Evolutionary conservation across 2,329 filamentous ascomycete genomes (phyloP).

Genomic region (Talaromyces albobiverticillius): DNA sequence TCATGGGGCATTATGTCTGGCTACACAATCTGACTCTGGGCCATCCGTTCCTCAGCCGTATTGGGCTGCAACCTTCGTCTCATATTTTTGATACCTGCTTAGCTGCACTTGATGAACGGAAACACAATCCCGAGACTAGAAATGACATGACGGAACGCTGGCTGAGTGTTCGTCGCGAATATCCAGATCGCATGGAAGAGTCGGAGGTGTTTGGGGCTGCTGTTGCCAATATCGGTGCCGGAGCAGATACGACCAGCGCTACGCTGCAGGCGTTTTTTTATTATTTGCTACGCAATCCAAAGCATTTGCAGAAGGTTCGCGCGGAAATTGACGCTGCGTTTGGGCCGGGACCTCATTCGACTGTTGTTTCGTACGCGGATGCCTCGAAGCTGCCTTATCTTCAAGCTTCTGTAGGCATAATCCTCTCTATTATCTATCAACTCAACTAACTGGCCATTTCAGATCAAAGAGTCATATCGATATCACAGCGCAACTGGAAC

Average conservation of each 20-base stretch:
- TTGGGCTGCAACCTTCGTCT: slow-evolving; percentile 33
- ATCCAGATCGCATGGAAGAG: slow-evolving; percentile 33
- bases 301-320: slow-evolving; percentile 17
- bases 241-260: slow-evolving; percentile 37
- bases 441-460: neutral
- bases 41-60: slow-evolving; percentile 36
- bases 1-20: slow-evolving; percentile 35
- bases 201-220: slow-evolving; percentile 33
- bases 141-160: slow-evolving; percentile 39
- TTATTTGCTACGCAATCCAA: slow-evolving; percentile 28
- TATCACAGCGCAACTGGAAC: slow-evolving; percentile 31
- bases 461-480: slow-evolving; percentile 39
- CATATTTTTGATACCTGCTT: slow-evolving; percentile 40
- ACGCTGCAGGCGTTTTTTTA: slow-evolving; percentile 37
- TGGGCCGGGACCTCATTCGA: slow-evolving; percentile 20
- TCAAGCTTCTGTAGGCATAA: slow-evolving; percentile 30
- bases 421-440: neutral
- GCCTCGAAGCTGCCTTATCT: slow-evolving; percentile 32
- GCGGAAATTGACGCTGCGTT: slow-evolving; percentile 25
- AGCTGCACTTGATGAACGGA: slow-evolving; percentile 29
- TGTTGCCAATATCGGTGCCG: slow-evolving; percentile 36
- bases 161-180: slow-evolving; percentile 29
- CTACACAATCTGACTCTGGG: slow-evolving; percentile 34
- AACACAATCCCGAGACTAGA: slow-evolving; percentile 29
- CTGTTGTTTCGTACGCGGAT: slow-evolving; percentile 24